phyloP scores from a whole-genome alignment of 148 eudicot species.

The Simmondsia chinensis region DNA sequence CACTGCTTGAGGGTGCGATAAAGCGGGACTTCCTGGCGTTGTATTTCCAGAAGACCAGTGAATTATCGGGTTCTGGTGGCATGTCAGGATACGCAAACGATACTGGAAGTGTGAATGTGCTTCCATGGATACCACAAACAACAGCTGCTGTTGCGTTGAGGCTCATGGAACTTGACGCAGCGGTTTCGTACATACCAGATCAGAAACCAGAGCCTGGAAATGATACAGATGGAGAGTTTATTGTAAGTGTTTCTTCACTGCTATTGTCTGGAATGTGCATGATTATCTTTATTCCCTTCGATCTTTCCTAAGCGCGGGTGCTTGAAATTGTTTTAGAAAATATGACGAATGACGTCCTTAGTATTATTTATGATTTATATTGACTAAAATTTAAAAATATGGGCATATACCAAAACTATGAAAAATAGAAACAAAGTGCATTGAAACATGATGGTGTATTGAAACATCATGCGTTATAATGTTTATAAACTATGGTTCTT shows the following conservation, averaged over 20 bases:
- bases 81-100: slow-evolving; percentile 17
- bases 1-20: slow-evolving; percentile 55
- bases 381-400: too few relatives aligned
- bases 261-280: too few relatives aligned
- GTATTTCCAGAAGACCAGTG: slow-evolving; percentile 50
- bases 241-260: slow-evolving; percentile 53
- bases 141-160: slow-evolving; percentile 75
- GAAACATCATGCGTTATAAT: too few relatives aligned
- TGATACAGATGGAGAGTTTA: slow-evolving; percentile 29
- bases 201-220: slow-evolving; percentile 40
- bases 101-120: slow-evolving; percentile 34
- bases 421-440: too few relatives aligned
- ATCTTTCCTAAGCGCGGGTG: too few relatives aligned
- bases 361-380: too few relatives aligned
- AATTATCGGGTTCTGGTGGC: slow-evolving; percentile 33
- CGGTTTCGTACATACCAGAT: slow-evolving; percentile 39
- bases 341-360: too few relatives aligned
- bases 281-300: too few relatives aligned
- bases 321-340: too few relatives aligned
- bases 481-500: too few relatives aligned
- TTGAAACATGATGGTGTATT: too few relatives aligned
- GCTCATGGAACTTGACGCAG: slow-evolving; percentile 80
- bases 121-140: slow-evolving; percentile 90
- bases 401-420: too few relatives aligned
- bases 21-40: slow-evolving; percentile 51